These are phyloP conservation scores for Platanthera zijinensis DNA, from an alignment of 106 monocot species.

Conservation along the genomic window DNA sequence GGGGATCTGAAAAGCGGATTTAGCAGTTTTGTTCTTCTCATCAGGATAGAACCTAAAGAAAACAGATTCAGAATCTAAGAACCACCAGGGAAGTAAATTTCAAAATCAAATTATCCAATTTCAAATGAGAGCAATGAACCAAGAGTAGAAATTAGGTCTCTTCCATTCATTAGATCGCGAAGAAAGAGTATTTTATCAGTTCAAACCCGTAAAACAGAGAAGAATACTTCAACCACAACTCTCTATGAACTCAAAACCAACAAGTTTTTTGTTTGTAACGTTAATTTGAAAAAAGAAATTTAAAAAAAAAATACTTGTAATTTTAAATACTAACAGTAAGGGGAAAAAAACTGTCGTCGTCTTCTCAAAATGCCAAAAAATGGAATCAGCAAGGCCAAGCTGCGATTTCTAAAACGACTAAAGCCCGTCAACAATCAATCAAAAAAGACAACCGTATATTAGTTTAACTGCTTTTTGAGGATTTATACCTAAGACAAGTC, in stretches of 20 bases:
- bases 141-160: background rate
- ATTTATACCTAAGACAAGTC: background rate
- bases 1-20: conserved; percentile 14
- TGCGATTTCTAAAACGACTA: background rate
- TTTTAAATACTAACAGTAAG: background rate
- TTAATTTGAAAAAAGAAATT: background rate
- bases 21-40: conserved; percentile 32
- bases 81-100: background rate
- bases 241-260: background rate
- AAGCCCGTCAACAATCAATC: background rate
- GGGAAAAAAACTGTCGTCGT: background rate
- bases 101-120: background rate
- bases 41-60: conserved; percentile 44
- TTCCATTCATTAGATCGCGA: background rate
- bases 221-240: background rate
- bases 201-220: background rate
- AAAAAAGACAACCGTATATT: background rate
- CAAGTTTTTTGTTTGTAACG: background rate
- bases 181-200: background rate
- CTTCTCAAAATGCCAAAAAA: conserved; percentile 4
- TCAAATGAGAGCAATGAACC: background rate
- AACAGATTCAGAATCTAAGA: background rate
- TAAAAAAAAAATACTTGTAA: background rate
- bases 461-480: background rate
- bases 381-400: background rate